phyloP scores from a whole-genome alignment of 768 basidiomycete species.

The Strobilomyces dryophilus region DNA sequence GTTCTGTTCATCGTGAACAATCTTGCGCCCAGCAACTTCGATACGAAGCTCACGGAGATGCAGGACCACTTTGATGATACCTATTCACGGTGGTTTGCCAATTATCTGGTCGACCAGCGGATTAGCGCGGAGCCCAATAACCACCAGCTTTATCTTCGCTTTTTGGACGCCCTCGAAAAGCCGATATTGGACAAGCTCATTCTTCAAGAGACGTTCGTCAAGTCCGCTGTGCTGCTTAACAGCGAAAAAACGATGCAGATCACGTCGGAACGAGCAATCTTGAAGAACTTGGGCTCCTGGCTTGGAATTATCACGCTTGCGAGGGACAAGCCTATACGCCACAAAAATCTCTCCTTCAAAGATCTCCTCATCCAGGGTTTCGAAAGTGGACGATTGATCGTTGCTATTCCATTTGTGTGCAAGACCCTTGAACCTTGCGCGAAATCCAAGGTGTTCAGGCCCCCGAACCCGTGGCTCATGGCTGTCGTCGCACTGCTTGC shows the following conservation, averaged over 20 bases:
- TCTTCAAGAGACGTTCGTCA: slow-evolving; percentile 90
- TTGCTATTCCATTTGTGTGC: slow-evolving; percentile 97
- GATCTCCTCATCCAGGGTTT: slow-evolving; percentile 96
- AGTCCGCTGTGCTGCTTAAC: slow-evolving; percentile 83
- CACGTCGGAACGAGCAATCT: slow-evolving; percentile 73
- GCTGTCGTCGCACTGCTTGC: slow-evolving; percentile 87
- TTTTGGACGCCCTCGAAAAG: slow-evolving; percentile 79
- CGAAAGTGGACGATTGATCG: slow-evolving; percentile 84
- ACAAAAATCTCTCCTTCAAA: slow-evolving; percentile 94
- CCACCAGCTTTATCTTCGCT: slow-evolving; percentile 90
- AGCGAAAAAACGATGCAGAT: slow-evolving; percentile 87
- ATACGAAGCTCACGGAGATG: slow-evolving; percentile 84
- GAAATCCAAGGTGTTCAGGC: slow-evolving; percentile 88
- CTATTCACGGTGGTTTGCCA: slow-evolving; percentile 93
- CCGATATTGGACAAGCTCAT: slow-evolving; percentile 68
- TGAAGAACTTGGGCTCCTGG: slow-evolving; percentile 97
- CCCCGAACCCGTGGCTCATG: slow-evolving; percentile 99
- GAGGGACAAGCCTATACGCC: slow-evolving; percentile 86
- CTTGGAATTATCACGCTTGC: slow-evolving; percentile 91
- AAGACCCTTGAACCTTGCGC: slow-evolving; percentile 90
- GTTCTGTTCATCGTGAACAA: slow-evolving; percentile 99
- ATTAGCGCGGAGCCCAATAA: slow-evolving; percentile 97
- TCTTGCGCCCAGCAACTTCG: slow-evolving; percentile 91
- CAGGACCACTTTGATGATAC: slow-evolving; percentile 75
- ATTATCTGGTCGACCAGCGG: slow-evolving; percentile 95